Evolutionary conservation across 78 protist species (phyloP), one percentile per base, ranked within the genome.

Genomic region (Salpingoeca rosetta): DNA sequence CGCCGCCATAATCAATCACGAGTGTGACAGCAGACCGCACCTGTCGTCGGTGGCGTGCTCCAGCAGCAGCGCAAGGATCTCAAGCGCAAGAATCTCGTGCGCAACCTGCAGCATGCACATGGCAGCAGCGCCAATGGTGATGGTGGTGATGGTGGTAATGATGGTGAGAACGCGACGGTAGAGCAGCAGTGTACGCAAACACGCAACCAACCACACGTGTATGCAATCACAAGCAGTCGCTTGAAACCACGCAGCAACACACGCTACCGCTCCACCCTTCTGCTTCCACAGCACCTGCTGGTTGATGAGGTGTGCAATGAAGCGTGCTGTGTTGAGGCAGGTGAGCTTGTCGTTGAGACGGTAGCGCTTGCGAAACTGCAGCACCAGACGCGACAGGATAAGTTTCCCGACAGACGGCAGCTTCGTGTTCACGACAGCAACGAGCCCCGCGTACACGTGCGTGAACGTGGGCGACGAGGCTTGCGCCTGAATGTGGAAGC

Each of bases 291-390:
- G n/a, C 1, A 96, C 97, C 79, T 92, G 96, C 83, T 98, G 99
- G 85, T 97, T 97, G 81, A 95, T 80, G n/a, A 98, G 93, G 83
- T 96, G 98, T 0, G 98, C 99, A 10, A 97, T 77, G 92, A 98
- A 98, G 25, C 2, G 27, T 28, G 26, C 76, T 24, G 80, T 35
- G 72, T 75, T 40, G 31, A 89, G 1, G 76, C 88, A 85, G n/a
- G 36, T 42, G 3, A 83, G 88, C 89, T 94, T 91, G 76, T 94
- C 95, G 86, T 95, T 93, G 73, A 97, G 94, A 31, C 89, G 37
- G 88, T 78, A 96, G 0, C 96, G 28, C 36, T 91, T 86, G 10
- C 90, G 90, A 84, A 94, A 98, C 80, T 90, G 89, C 42, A 40
- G 1, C 24, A 28, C 76, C 17, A 27, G 38, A 11, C 76, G 76